Evolutionary conservation across 1,139 yeast species (phyloP), one percentile per base, ranked within the genome.

Genomic region (Blastobotrys aristatus): DNA sequence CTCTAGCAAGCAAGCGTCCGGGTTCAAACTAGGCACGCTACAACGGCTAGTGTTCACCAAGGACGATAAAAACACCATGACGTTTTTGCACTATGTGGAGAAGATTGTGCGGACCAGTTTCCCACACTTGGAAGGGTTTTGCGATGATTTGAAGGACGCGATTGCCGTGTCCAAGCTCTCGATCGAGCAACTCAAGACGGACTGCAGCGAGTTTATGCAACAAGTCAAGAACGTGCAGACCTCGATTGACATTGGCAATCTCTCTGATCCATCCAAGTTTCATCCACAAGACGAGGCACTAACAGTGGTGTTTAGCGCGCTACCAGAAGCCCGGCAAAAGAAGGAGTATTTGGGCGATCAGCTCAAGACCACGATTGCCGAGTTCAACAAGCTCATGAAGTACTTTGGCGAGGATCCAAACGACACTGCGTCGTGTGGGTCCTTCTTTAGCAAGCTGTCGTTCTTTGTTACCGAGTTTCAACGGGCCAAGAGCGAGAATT

Each of bases 11-110:
- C 83, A 82, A 56, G 97, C 95, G 0, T 68, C 75, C 47, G 98
- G 97, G 1, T 89, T 92, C 69, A 82, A 80, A 58, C 70, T 92
- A 38, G 85, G 87, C 30, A 85, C 96, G 1, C 71, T 92, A 49
- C 94, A 83, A 56, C 73, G 96, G 57, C 72, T 92, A 50, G 86
- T 83, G 44, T 88, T 89, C 61, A 82, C 94, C 69, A 92, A 92
- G 66, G 95, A 89, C 60, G 80, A 80, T 30, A 77, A 81, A 53
- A 88, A 86, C 58, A 79, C 87, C 6, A 76, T 82, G 75, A 84
- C 90, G 18, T 84, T 92, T 59, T 67, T 92, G 60, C 96, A 92
- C 61, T 89, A 88, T 59, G 81, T 92, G 49, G 98, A 92, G 63
- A 81, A 79, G 58, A 77, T 85, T 31, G 77, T 92, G 20, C 72